Percentiles rank a stretch among this genome's conserved stretches.
Conservation (phyloP, 2,329 filamentous ascomycete genomes). For the Paracorniculantispora psalliotae region DNA sequence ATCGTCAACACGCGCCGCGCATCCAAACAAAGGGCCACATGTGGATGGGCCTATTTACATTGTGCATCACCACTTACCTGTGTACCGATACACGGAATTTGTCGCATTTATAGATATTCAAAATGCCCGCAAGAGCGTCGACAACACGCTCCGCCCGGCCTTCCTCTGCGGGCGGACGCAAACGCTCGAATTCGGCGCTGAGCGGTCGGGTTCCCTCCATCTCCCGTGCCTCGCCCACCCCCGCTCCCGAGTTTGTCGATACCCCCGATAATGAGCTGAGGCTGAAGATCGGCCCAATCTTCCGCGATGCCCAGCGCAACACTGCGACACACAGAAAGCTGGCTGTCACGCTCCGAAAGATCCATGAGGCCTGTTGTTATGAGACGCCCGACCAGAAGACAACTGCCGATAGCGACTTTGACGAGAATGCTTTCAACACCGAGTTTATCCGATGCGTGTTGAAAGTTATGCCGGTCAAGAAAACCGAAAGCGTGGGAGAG, state of each 20-base stretch:
- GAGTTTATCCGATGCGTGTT: slow-evolving; percentile 82
- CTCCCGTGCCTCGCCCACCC: slow-evolving; percentile 47
- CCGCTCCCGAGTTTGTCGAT: slow-evolving; percentile 73
- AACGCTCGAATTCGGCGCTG: slow-evolving; percentile 32
- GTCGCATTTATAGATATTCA: neutral
- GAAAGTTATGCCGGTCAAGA: slow-evolving; percentile 81
- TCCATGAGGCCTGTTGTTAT: slow-evolving; percentile 80
- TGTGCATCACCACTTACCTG: slow-evolving; percentile 2
- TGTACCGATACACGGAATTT: neutral
- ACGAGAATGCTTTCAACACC: slow-evolving; percentile 80
- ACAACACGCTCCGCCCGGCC: slow-evolving; percentile 40
- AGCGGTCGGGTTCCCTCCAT: slow-evolving; percentile 40
- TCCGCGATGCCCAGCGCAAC: slow-evolving; percentile 79
- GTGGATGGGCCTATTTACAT: neutral
- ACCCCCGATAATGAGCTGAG: slow-evolving; percentile 66
- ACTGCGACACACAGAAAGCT: slow-evolving; percentile 88
- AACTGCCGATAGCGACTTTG: slow-evolving; percentile 58
- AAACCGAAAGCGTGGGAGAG: slow-evolving; percentile 84
- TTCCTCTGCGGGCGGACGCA: slow-evolving; percentile 37
- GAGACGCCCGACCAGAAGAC: slow-evolving; percentile 52
- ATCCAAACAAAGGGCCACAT: slow-evolving; percentile 15
- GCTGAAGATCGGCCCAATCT: slow-evolving; percentile 66
- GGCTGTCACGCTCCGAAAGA: slow-evolving; percentile 78
- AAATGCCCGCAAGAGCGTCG: slow-evolving; percentile 48
- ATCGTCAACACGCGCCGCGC: slow-evolving; percentile 10